Conservation (phyloP, 805 yeast genomes). For the Ogataea chonburiensis region DNA sequence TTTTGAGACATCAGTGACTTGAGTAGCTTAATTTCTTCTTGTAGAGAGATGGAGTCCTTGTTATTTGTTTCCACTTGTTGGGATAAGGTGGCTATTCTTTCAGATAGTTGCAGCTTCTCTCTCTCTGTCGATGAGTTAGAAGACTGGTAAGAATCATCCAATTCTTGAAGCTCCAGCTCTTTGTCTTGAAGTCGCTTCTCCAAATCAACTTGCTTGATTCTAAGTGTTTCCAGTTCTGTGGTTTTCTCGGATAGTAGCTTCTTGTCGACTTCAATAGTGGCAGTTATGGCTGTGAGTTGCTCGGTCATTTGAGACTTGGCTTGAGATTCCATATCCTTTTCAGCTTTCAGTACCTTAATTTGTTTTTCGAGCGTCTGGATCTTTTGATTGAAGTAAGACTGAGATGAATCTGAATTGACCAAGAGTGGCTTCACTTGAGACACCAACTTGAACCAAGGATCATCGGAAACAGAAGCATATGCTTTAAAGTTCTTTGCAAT, state of each 20-base stretch:
- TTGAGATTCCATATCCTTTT: slow-evolving; percentile 31
- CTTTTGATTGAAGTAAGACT: slow-evolving; percentile 53
- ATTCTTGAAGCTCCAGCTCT: slow-evolving; percentile 6
- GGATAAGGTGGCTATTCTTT: slow-evolving; percentile 23
- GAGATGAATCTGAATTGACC: slow-evolving; percentile 38
- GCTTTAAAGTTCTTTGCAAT: slow-evolving; percentile 59
- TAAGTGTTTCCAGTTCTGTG: slow-evolving; percentile 24
- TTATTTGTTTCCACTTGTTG: slow-evolving; percentile 12
- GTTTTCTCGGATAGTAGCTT: slow-evolving; percentile 28
- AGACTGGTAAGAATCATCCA: slow-evolving; percentile 13
- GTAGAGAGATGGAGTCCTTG: slow-evolving; percentile 15
- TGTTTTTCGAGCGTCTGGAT: slow-evolving; percentile 57
- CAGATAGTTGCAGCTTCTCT: slow-evolving; percentile 19
- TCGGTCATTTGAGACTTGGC: slow-evolving; percentile 41
- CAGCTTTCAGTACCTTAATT: slow-evolving; percentile 47
- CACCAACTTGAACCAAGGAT: slow-evolving; percentile 80
- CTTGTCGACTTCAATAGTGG: slow-evolving; percentile 31
- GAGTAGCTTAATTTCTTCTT: slow-evolving; percentile 33
- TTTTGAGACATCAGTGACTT: slow-evolving; percentile 32
- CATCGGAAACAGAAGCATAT: slow-evolving; percentile 47
- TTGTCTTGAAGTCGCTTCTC: slow-evolving; percentile 16
- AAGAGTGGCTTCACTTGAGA: slow-evolving; percentile 68
- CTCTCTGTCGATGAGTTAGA: slow-evolving; percentile 9
- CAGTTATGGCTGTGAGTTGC: slow-evolving; percentile 38
- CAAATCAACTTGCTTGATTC: slow-evolving; percentile 11